phyloP scores from a whole-genome alignment of 1,139 yeast species.

The Hanseniaspora gamundiae region DNA sequence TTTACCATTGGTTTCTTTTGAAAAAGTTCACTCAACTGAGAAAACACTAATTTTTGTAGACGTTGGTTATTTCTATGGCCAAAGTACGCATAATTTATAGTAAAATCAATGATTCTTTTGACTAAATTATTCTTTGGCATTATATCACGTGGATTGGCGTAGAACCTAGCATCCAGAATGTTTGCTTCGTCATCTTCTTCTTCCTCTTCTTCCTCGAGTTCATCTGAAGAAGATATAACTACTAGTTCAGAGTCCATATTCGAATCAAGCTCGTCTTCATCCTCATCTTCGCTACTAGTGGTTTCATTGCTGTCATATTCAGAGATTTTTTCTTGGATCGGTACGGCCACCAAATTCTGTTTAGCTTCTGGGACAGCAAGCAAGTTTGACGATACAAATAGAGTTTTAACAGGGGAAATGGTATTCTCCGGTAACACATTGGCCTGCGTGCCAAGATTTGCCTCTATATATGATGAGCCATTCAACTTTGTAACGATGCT shows the following conservation, averaged over 20 bases:
- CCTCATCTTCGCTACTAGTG: neutral
- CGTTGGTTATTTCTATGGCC: neutral
- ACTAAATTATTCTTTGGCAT: neutral
- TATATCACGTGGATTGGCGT: too few relatives aligned
- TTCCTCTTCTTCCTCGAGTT: neutral
- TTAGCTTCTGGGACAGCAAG: too few relatives aligned
- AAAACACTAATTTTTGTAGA: neutral
- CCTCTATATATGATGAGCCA: too few relatives aligned
- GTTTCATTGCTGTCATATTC: too few relatives aligned
- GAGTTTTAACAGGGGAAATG: too few relatives aligned
- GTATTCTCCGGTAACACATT: too few relatives aligned
- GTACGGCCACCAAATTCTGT: too few relatives aligned
- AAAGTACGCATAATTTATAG: neutral
- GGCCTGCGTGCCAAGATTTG: too few relatives aligned
- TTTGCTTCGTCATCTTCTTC: neutral
- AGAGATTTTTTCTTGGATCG: too few relatives aligned
- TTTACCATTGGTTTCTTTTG: neutral
- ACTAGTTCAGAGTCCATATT: neutral
- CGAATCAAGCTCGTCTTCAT: neutral
- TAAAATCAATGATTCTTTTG: neutral
- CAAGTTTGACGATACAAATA: too few relatives aligned
- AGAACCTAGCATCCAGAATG: too few relatives aligned
- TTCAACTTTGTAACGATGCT: too few relatives aligned
- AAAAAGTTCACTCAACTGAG: neutral
- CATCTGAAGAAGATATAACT: neutral